Base-by-base conservation (phyloP, 176 grass and related monocot species). In the Raddia guianensis region DNA sequence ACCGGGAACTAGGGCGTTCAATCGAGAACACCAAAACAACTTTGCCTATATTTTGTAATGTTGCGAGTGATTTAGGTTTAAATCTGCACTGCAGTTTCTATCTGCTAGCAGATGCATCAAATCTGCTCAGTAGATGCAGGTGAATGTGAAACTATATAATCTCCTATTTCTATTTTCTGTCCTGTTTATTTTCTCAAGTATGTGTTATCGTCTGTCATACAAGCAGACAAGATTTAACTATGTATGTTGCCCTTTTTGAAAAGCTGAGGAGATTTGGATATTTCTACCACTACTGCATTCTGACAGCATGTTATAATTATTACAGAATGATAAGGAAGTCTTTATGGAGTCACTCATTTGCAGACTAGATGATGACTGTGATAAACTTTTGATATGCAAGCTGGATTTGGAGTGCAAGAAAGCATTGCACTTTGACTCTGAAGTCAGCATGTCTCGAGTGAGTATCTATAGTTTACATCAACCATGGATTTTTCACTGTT, bases 331-430 rank as follows among this genome's bases (percentile, higher is more conserved):
- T 66, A 84, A 93, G 77, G 87, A 94, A 69, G 84, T 98, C 68
- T 98, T 98, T 75, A 93, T 98, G 95, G 90, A 98, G 75, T 98
- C 95, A 37, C 90, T 98, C 83, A 98, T 98, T 79, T 98, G 92
- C 71, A 94, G 89, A 91, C 51, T 94, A 78, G 90, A 94, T 77
- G 81, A 84, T 76, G 78, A 94, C 51, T 98, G 92, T 72, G 78
- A 91, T 32, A 98, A 91, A 88, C 88, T 98, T 87, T 83, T 98
- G 72, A 87, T 87, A 59, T 98, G 95, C 82, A 92, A 92, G 83
- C 76, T 93, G 68, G 95, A 98, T 87, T 83, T 89, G 77, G 95
- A 94, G 78, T 94, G 92, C 89, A 83, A 86, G 83, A 98, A 92
- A 89, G 81, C 66, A 49, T 91, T 98, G 79, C 81, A 80, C 81